Base-by-base conservation (phyloP, 768 basidiomycete species). In the Mycena albidolilacea region DNA sequence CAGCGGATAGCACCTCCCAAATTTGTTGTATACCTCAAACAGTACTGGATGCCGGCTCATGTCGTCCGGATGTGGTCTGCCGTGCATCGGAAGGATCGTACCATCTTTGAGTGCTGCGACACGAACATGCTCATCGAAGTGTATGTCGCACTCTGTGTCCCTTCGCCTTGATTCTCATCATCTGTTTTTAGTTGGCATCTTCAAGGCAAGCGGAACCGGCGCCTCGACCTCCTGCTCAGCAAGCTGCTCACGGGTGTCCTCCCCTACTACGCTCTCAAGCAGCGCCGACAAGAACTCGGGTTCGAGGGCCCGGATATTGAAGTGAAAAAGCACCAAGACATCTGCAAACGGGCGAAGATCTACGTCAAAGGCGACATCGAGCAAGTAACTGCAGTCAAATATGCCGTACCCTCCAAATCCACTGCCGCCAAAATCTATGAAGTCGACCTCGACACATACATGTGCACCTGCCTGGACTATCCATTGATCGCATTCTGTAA, bases 81-180 rank as follows among this genome's bases (percentile, higher is more conserved):
- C 14, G 55, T 78, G 2, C 75, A 72, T 50, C 71, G 75, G 0
- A 64, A 39, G 37, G 71, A 70, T 12, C 65, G 76, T 2, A 63
- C 1, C 5, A 69, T 80, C n/a, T 75, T 68, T 38, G 43, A 72
- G 58, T 15, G 38, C 11, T 65, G 66, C 52, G 78, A 81, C 37
- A 81, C 79, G 0, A 81, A 81, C 44, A 81, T 81, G 80, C 75
- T 80, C 8, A 69, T 80, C 37, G 78, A 81, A 69, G 77, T 70
- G 52, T 71, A 43, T 37, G 46, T 60, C 37, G 7, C 35, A 4
- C 9, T 55, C 14, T 55, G 9, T 7, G 11, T 4, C 19, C 21
- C 11, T 7, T 11, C 58, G 10, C 43, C 10, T 41, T 17, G 21
- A n/a, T 43, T 7, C 35, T 30, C n/a, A 39, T 21, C 30, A 37